A percentile compares a stretch with the other conserved stretches of the same genome.
These are phyloP conservation scores for Mycosarcoma maydis DNA, from an alignment of 1,284 basidiomycete species.

Conservation along the genomic window DNA sequence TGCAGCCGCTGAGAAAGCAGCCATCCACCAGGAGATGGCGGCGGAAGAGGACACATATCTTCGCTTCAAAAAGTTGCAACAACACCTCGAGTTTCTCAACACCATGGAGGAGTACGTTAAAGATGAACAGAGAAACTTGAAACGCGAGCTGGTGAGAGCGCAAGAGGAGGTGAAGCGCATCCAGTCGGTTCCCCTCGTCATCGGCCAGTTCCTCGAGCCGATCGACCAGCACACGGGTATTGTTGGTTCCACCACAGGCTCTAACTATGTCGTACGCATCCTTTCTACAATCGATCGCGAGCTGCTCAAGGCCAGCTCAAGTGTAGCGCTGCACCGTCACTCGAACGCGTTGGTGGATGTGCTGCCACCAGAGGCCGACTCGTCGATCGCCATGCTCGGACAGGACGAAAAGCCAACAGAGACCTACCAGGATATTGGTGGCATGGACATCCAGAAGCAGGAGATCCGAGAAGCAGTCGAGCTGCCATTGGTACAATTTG, in stretches of 20 bases:
- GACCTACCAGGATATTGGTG: conserved; percentile 77
- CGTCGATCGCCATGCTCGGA: conserved; percentile 79
- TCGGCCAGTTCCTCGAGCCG: conserved; percentile 98
- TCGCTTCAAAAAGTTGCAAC: conserved; percentile 66
- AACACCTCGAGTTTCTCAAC: conserved; percentile 66
- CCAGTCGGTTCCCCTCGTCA: conserved; percentile 98
- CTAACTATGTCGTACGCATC: conserved; percentile 98
- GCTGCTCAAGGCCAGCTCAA: conserved; percentile 93
- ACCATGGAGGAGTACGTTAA: conserved; percentile 83
- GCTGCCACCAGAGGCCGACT: conserved; percentile 97
- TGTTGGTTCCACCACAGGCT: conserved; percentile 96
- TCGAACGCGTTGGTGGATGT: conserved; percentile 99
- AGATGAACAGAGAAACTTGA: conserved; percentile 97
- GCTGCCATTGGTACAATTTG: conserved; percentile 90
- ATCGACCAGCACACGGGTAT: conserved; percentile 98
- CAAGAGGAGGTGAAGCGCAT: conserved; percentile 99
- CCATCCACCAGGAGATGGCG: conserved; percentile 55
- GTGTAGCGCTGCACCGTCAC: conserved; percentile 96
- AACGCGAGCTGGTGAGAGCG: conserved; percentile 95
- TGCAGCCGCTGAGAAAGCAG: conserved; percentile 57
- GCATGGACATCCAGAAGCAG: conserved; percentile 98
- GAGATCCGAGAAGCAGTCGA: conserved; percentile 99
- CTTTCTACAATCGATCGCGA: conserved; percentile 97
- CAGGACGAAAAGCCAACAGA: conserved; percentile 77
- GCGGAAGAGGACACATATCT: conserved; percentile 63